Evolutionary conservation across 352 stramenopile genomes (phyloP).

Genomic region (Globisporangium middletonii): DNA sequence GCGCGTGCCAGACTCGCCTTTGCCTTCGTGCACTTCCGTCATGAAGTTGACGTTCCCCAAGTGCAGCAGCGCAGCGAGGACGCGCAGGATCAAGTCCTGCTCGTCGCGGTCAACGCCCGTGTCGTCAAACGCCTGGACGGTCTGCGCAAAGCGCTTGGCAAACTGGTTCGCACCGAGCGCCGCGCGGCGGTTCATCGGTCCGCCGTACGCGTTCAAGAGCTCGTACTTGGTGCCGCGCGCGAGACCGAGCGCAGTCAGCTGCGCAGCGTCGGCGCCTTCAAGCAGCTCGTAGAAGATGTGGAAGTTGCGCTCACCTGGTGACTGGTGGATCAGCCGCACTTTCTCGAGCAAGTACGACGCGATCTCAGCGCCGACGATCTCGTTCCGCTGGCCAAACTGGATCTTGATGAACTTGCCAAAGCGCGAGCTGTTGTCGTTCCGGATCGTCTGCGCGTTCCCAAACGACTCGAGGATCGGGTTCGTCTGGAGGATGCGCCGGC

Average conservation of each 20-base stretch:
- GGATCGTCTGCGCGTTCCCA: slow-evolving; percentile 94
- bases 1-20: slow-evolving; percentile 11
- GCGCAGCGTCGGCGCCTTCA: slow-evolving; percentile 63
- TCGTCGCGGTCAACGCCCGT: slow-evolving; percentile 55
- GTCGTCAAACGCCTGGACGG: slow-evolving; percentile 68
- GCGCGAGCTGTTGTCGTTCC: slow-evolving; percentile 95
- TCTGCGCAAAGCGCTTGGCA: slow-evolving; percentile 53
- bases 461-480: slow-evolving; percentile 98
- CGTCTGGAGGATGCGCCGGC: slow-evolving; percentile 89
- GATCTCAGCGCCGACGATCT: slow-evolving; percentile 91
- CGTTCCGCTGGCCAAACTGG: slow-evolving; percentile 74
- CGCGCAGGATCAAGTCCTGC: slow-evolving; percentile 49
- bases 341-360: slow-evolving; percentile 97
- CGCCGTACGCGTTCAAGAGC: slow-evolving; percentile 84
- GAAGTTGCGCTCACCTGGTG: slow-evolving; percentile 90
- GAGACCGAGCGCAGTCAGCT: slow-evolving; percentile 58
- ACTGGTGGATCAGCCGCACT: slow-evolving; percentile 92
- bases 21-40: slow-evolving; percentile 11
- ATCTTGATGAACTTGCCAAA: slow-evolving; percentile 97
- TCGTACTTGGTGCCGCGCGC: slow-evolving; percentile 74
- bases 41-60: slow-evolving; percentile 93
- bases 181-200: slow-evolving; percentile 21
- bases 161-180: slow-evolving; percentile 43
- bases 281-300: slow-evolving; percentile 96
- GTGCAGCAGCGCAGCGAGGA: slow-evolving; percentile 91